Base-by-base conservation (phyloP, 108 stramenopile species). In the Aurantiochytrium sp. region DNA sequence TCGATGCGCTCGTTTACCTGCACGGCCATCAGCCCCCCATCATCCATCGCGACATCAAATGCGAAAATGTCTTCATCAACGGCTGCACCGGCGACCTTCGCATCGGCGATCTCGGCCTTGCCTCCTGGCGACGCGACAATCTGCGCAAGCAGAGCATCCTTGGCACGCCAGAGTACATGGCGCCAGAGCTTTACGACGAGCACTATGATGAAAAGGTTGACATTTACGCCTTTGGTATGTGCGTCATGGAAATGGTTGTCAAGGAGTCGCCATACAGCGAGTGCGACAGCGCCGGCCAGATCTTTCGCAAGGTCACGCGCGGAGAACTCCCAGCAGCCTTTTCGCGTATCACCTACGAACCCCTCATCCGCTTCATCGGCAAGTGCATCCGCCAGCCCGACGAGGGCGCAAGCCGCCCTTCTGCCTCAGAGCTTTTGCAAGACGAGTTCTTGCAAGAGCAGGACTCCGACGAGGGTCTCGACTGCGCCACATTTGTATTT, bases 1-100 rank as follows among this genome's bases (percentile, higher is more conserved):
- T 99, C 45, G 95, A 96, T 16, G 98, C 98, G 53, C 91, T 99
- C 73, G 94, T 96, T 72, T 99, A 99, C 91, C 92, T 99, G 72
- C 99, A 99, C 93, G 93, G 95, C 0, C 97, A 97, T 89, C 60
- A 71, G 59, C 60, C 88, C 6, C 29, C 44, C 23, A 90, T 90
- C 69, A 90, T 90, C 53, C 90, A 90, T 43, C 69, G 90, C 16
- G 90, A 90, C 60, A 25, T 93, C 58, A 94, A 93, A 91, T 93
- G 93, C 90, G 93, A 93, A 90, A 94, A 94, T 88, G 93, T 94
- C 64, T 94, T 94, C 57, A 92, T 94, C 64, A 92, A 93, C 51
- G 94, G 93, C 43, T 49, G 88, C 44, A 89, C 92, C 8, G 92
- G 92, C 44, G 93, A 92, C 45, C 89, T 94, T 45, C 58, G 92